Conservation (phyloP, 257 asterid species). For the Mitragyna speciosa region DNA sequence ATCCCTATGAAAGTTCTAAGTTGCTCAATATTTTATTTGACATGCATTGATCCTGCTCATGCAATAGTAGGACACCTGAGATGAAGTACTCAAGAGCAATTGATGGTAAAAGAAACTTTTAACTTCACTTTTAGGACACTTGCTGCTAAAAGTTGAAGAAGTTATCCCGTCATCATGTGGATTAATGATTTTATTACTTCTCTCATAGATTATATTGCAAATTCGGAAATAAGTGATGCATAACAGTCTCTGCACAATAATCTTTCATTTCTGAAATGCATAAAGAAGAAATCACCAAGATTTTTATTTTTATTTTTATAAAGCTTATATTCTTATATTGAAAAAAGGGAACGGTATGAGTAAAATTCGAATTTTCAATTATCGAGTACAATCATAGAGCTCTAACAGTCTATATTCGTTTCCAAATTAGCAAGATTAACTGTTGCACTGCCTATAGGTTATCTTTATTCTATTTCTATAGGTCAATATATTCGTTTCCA, state of each 20-base stretch:
- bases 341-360: too few species aligned
- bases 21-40: background rate
- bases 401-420: too few species aligned
- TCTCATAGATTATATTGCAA: background rate
- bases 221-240: background rate
- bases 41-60: background rate
- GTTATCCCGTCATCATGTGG: background rate
- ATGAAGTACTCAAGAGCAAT: background rate
- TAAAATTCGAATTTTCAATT: too few species aligned
- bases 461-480: background rate
- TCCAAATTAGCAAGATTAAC: background rate
- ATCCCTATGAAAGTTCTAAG: background rate
- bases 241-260: background rate
- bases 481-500: too few species aligned
- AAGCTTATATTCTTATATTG: too few species aligned
- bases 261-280: background rate
- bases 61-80: background rate
- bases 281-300: background rate
- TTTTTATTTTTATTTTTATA: too few species aligned
- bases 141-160: background rate
- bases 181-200: background rate
- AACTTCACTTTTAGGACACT: background rate
- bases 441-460: background rate
- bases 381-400: too few species aligned
- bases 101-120: background rate